Evolutionary conservation across 768 basidiomycete genomes (phyloP), one percentile per base, ranked within the genome.

Genomic region (Chlorophyllum brunneum): DNA sequence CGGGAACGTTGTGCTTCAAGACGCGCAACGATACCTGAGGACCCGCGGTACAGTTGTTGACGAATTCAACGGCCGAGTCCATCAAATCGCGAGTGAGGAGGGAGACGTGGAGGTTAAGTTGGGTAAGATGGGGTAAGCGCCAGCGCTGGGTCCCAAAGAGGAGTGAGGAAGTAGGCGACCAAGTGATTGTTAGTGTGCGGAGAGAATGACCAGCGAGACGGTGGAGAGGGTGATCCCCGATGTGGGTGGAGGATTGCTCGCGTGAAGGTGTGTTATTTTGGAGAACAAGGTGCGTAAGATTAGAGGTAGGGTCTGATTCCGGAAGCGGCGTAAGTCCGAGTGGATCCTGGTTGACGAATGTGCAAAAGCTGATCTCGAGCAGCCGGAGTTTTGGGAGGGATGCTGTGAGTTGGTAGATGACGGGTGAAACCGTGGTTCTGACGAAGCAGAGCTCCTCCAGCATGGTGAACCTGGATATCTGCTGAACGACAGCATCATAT

Each of bases 41-140:
- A 22, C 33, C 48, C 16, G 59, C 37, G 22, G 59, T 11, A 44
- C 61, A 65, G 18, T 55, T 54, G n/a, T 52, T 55, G 16, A 64
- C 59, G 36, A 65, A 60, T 1, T 36, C 50, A 10, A 63, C 55
- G 16, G 62, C 54, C n/a, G 63, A 65, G 29, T 65, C 63, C 15
- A 63, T 61, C 15, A 66, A 53, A 30, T 65, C 66, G 7, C 67
- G 60, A 0, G 62, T 62, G 44, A 67, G 60, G 7, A 64, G 53
- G 2, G 64, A 59, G 40, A 65, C 59, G 30, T 56, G 41, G 11
- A 65, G 58, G 15, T 55, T 54, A 18, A 65, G 47, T 5, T 60
- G 45, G 0, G 40, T 40, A 4, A 67, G 54, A n/a, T 54, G 51
- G 2, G 54, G 56, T 0, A 62, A 49, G 13, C 38, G 39, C 53